Percentiles rank a stretch among this genome's conserved stretches.
These are phyloP conservation scores for Cicer pinnatifidum DNA, from an alignment of 306 rosid genomes.

Conservation along the genomic window DNA sequence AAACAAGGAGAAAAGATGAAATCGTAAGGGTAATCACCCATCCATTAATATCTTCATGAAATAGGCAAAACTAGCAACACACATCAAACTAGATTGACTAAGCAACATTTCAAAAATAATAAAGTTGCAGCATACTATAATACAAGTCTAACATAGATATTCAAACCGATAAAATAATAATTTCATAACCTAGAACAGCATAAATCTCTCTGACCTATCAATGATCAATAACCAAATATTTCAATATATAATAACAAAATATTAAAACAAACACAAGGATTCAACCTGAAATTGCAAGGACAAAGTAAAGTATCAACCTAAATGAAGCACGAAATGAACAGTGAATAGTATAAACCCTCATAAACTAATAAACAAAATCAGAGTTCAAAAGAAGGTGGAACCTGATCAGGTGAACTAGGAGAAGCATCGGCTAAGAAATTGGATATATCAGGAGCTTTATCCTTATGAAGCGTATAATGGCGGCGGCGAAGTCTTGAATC, in stretches of 20 bases:
- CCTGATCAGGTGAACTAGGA: slow-evolving; percentile 84
- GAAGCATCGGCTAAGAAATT: slow-evolving; percentile 67
- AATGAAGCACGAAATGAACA: background rate
- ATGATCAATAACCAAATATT: background rate
- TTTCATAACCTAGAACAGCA: slow-evolving; percentile 28
- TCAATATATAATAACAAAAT: background rate
- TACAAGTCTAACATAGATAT: slow-evolving; percentile 16
- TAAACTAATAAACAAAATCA: too few species aligned
- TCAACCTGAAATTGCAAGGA: background rate
- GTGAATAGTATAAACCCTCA: slow-evolving; percentile 29
- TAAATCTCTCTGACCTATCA: slow-evolving; percentile 1
- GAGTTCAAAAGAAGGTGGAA: slow-evolving; percentile 2
- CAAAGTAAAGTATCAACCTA: background rate
- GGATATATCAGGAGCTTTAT: slow-evolving; percentile 63
- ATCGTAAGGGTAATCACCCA: background rate
- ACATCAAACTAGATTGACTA: background rate
- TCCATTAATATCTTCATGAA: background rate
- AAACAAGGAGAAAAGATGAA: background rate
- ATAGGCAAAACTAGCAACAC: slow-evolving; percentile 4
- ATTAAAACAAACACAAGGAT: background rate
- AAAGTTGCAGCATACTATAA: background rate
- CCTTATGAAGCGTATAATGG: slow-evolving; percentile 61
- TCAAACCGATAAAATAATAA: background rate
- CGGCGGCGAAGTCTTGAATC: slow-evolving; percentile 71
- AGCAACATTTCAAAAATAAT: slow-evolving; percentile 13